phyloP scores from a whole-genome alignment of 176 grass and related monocot species.

The Carex pumila region DNA sequence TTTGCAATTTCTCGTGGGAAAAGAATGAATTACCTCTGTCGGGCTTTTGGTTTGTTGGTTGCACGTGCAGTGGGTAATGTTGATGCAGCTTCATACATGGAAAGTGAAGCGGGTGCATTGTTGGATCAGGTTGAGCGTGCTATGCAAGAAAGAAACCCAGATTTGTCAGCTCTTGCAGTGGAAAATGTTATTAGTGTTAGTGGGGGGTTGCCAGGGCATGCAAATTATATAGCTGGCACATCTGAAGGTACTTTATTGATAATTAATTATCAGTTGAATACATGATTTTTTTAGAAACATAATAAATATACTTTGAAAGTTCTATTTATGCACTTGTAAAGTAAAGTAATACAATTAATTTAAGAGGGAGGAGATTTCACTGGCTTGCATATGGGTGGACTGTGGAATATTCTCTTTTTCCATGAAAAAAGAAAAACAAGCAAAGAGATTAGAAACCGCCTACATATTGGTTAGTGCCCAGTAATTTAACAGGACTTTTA shows the following conservation, averaged over 20 bases:
- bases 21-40: constrained; percentile 45
- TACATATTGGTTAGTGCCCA: not conserved
- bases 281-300: not conserved
- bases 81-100: constrained; percentile 57
- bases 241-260: constrained; percentile 47
- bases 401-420: not conserved
- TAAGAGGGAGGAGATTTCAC: not conserved
- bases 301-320: not conserved
- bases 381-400: not conserved
- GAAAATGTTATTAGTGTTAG: constrained; percentile 56
- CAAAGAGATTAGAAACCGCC: not conserved
- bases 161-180: constrained; percentile 50
- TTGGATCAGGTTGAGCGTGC: constrained; percentile 70
- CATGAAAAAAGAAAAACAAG: not conserved
- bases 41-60: constrained; percentile 63
- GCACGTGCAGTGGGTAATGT: constrained; percentile 48
- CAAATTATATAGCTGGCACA: constrained; percentile 48
- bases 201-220: constrained; percentile 52
- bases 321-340: not conserved
- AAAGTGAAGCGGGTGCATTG: constrained; percentile 48
- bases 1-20: constrained; percentile 34
- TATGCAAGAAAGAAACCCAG: constrained; percentile 48
- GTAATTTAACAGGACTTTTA: not conserved
- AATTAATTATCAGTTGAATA: not conserved
- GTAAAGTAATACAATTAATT: not conserved